Percentiles rank a stretch among this genome's conserved stretches.
Conservation (phyloP, 441 rosid genomes). For the Eugenia klotzschiana region DNA sequence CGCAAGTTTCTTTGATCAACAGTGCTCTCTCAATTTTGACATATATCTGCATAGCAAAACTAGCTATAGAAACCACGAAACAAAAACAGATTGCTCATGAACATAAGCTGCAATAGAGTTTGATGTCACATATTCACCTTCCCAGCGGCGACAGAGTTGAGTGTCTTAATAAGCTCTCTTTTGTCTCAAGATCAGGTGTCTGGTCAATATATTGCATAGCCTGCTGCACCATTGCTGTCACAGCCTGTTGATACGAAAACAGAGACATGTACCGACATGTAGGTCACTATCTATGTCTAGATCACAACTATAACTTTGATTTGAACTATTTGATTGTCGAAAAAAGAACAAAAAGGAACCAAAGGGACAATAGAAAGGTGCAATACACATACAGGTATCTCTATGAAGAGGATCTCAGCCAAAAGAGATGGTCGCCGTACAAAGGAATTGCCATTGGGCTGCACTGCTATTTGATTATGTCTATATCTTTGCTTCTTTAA, state of each 20-base stretch:
- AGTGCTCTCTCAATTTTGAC: slow-evolving; percentile 96
- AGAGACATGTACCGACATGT: neutral
- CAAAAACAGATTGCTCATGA: neutral
- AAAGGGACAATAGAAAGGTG: too few species aligned
- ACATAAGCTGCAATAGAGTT: neutral
- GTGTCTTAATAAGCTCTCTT: slow-evolving; percentile 73
- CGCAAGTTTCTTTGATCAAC: slow-evolving; percentile 78
- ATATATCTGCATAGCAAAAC: slow-evolving; percentile 42
- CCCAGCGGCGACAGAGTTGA: slow-evolving; percentile 83
- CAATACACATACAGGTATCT: too few species aligned
- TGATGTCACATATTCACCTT: slow-evolving; percentile 33
- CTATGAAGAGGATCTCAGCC: neutral
- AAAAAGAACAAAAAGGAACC: too few species aligned
- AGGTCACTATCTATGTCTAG: neutral
- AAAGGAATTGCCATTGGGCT: neutral
- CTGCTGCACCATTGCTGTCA: slow-evolving; percentile 94
- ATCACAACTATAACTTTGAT: too few species aligned
- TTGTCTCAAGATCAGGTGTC: slow-evolving; percentile 87
- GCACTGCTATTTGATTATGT: neutral
- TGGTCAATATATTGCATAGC: slow-evolving; percentile 88
- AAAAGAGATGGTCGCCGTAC: neutral
- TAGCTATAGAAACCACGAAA: neutral
- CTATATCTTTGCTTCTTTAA: too few species aligned
- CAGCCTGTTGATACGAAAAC: slow-evolving; percentile 40
- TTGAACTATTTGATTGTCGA: neutral